Evolutionary conservation across 176 grass and related monocot genomes (phyloP), one percentile per base, ranked within the genome.

Genomic region (Triticum dicoccoides): DNA sequence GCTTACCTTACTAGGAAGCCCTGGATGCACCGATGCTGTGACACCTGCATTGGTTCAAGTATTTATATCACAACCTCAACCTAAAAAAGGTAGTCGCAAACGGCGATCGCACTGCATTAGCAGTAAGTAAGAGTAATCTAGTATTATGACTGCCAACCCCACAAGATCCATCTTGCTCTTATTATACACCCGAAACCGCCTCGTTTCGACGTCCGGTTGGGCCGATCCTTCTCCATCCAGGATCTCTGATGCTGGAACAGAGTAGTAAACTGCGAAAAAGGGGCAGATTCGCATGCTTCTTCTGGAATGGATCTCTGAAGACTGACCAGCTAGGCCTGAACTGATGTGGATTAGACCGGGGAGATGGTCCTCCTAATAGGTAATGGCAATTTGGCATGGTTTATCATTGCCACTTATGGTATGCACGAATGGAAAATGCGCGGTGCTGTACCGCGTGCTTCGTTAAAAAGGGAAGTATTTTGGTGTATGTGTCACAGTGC

Each of bases 1-100:
- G 24, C 38, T 91, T 91, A 88, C 85, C 81, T 84, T 88, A 81
- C n/a, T 76, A 54, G 86, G 85, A 88, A 88, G 82, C 69, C 77
- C 82, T 91, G 89, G 89, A 38, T 63, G 67, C 81, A 61, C 61
- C 80, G 89, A 81, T 70, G 33, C 77, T 76, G 77, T 77, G 81
- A 91, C 89, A 91, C 89, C 86, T 88, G 85, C 85, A 88, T 71
- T 54, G 69, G 51, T 77, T 75, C 67, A 85, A 63, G 81, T 63
- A 56, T 85, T 88, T 91, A 88, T 91, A 76, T 87, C 15, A 42
- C 14, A 54, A 69, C 27, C 59, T 15, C 39, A 87, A 84, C 68
- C 81, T 65, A 3, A 63, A 81, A 86, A 76, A 80, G 56, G 81
- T 30, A 77, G 85, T 70, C 51, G 80, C 80, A 84, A 39, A 83